These are phyloP conservation scores for Stenocarpella maydis DNA, from an alignment of 2,329 filamentous ascomycete genomes.

Conservation along the genomic window DNA sequence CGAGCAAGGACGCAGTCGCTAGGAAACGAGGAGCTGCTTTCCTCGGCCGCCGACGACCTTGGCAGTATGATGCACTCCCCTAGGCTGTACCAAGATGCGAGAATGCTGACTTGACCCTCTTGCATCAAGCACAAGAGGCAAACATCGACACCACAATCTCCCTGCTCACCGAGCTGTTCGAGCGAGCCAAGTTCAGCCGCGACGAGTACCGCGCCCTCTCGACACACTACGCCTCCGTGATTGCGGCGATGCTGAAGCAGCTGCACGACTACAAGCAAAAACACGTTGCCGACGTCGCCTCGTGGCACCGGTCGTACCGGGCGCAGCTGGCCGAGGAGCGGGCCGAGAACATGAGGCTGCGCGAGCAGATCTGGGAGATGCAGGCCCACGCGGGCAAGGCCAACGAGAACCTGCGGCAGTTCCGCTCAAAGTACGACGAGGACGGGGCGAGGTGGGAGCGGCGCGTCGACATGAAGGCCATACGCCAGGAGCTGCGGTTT, in stretches of 20 bases:
- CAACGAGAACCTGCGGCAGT: constrained; percentile 65
- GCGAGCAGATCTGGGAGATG: constrained; percentile 74
- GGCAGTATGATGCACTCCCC: constrained; percentile 52
- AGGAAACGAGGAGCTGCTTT: constrained; percentile 66
- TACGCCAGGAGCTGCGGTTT: constrained; percentile 67
- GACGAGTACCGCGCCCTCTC: constrained; percentile 68
- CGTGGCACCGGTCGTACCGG: constrained; percentile 73
- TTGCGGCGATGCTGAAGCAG: constrained; percentile 67
- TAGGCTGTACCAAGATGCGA: constrained; percentile 15
- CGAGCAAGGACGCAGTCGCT: constrained; percentile 61
- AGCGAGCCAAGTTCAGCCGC: constrained; percentile 67
- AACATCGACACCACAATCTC: constrained; percentile 70
- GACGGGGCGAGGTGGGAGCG: constrained; percentile 62
- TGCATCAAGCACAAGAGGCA: constrained; percentile 58
- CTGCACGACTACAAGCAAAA: constrained; percentile 72
- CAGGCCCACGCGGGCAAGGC: constrained; percentile 66
- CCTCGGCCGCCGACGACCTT: constrained; percentile 63
- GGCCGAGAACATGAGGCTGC: constrained; percentile 68
- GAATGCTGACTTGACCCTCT: neutral
- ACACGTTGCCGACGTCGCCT: constrained; percentile 66
- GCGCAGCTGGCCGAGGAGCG: constrained; percentile 71
- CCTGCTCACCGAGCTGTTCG: constrained; percentile 67
- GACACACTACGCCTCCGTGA: constrained; percentile 64
- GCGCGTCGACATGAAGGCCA: constrained; percentile 59
- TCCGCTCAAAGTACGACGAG: constrained; percentile 65